These are phyloP conservation scores for Pyrus hybrid DNA, from an alignment of 331 rosid species.

Conservation along the genomic window DNA sequence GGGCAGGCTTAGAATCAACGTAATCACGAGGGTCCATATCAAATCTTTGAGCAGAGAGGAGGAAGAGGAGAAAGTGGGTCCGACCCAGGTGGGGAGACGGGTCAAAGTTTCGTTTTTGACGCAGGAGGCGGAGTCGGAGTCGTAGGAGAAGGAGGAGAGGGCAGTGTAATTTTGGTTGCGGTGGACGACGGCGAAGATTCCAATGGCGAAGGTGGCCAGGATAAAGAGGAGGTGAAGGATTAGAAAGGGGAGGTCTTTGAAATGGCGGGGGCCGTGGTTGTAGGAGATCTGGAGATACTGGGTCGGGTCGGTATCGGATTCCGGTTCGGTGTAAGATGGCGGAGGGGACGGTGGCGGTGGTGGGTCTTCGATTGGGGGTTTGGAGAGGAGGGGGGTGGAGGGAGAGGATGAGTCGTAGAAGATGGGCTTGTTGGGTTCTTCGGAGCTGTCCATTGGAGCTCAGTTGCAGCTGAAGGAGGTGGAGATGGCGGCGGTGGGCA, in stretches of 20 bases:
- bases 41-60: constrained; percentile 28
- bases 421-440: constrained; percentile 42
- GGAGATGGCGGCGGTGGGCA: background rate
- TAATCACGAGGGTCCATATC: constrained; percentile 64
- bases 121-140: constrained; percentile 46
- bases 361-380: constrained; percentile 24
- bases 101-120: constrained; percentile 6
- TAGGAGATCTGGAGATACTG: constrained; percentile 68
- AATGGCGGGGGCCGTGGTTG: constrained; percentile 55
- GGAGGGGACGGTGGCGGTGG: constrained; percentile 25
- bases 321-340: constrained; percentile 18
- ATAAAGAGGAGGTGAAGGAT: constrained; percentile 51
- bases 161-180: constrained; percentile 36
- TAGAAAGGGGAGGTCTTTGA: constrained; percentile 69
- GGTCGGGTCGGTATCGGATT: constrained; percentile 51
- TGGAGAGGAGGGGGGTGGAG: constrained; percentile 21
- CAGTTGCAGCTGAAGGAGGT: background rate
- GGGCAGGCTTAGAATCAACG: constrained; percentile 53
- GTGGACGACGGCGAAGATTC: constrained; percentile 60
- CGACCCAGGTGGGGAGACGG: background rate
- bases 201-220: constrained; percentile 58
- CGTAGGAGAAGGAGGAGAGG: constrained; percentile 51
- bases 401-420: constrained; percentile 23
- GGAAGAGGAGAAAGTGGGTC: constrained; percentile 8
- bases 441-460: constrained; percentile 42